phyloP scores from a whole-genome alignment of 305 asterid species.

The Petunia hybrid region DNA sequence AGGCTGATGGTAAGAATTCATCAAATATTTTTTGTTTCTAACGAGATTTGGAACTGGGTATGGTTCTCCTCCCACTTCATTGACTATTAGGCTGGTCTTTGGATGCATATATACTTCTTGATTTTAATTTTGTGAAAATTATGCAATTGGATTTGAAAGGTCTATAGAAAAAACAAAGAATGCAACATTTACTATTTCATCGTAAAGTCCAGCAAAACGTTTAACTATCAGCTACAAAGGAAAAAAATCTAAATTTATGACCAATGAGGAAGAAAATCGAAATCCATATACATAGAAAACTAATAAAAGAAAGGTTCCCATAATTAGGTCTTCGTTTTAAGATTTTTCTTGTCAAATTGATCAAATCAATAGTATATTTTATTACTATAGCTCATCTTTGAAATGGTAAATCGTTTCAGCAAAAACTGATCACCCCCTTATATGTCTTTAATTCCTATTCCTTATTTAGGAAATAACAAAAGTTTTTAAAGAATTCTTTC shows the following conservation, averaged over 20 bases:
- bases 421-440: neutral
- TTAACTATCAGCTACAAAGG: neutral
- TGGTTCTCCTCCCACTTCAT: no score
- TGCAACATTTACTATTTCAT: no score
- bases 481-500: neutral
- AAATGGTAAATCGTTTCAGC: neutral
- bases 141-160: no score
- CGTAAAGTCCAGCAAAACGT: no score
- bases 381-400: neutral
- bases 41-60: no score
- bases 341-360: neutral
- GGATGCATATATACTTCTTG: no score
- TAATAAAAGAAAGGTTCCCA: neutral
- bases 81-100: no score
- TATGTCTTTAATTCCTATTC: neutral
- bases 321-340: neutral
- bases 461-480: constrained; percentile 2
- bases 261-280: neutral
- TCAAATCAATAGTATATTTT: neutral
- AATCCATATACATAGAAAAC: neutral
- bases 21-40: no score
- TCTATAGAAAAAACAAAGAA: no score
- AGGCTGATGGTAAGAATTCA: no score
- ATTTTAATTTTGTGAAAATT: no score
- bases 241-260: neutral